Conservation (phyloP, 495 filamentous ascomycete species). For the Hypoxylon trugodes region DNA sequence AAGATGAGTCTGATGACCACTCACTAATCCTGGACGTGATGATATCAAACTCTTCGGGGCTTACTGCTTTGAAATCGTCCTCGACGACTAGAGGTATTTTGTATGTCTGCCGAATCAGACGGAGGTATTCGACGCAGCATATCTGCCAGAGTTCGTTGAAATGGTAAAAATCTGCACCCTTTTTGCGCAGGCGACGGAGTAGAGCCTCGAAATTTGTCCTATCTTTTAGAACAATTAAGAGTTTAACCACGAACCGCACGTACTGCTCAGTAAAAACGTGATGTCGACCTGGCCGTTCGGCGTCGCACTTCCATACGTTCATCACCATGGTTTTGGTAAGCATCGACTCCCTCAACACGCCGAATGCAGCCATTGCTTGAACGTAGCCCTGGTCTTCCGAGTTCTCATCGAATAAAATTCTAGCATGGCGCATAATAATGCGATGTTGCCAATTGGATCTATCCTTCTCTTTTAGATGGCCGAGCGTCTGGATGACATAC, state of each 20-base stretch:
- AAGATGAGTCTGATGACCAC: conserved; percentile 59
- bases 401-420: conserved; percentile 70
- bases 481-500: conserved; percentile 77
- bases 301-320: conserved; percentile 95
- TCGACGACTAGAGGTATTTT: conserved; percentile 74
- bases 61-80: conserved; percentile 79
- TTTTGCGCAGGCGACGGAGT: conserved; percentile 81
- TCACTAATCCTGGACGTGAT: conserved; percentile 59
- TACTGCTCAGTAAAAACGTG: conserved; percentile 95
- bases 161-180: conserved; percentile 82
- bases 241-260: conserved; percentile 76
- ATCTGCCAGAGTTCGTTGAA: conserved; percentile 87
- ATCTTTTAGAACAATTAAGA: conserved; percentile 81
- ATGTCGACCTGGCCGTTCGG: conserved; percentile 89
- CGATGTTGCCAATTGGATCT: conserved; percentile 98
- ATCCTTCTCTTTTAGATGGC: conserved; percentile 80
- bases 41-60: conserved; percentile 79
- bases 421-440: conserved; percentile 80
- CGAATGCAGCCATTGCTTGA: conserved; percentile 69
- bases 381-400: conserved; percentile 41
- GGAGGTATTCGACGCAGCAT: conserved; percentile 76
- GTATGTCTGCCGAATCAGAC: conserved; percentile 74
- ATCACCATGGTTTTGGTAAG: conserved; percentile 95
- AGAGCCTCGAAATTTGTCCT: conserved; percentile 80
- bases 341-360: conserved; percentile 83